Base-by-base conservation (phyloP, 108 stramenopile genomes). In the Craspedostauros australis region DNA sequence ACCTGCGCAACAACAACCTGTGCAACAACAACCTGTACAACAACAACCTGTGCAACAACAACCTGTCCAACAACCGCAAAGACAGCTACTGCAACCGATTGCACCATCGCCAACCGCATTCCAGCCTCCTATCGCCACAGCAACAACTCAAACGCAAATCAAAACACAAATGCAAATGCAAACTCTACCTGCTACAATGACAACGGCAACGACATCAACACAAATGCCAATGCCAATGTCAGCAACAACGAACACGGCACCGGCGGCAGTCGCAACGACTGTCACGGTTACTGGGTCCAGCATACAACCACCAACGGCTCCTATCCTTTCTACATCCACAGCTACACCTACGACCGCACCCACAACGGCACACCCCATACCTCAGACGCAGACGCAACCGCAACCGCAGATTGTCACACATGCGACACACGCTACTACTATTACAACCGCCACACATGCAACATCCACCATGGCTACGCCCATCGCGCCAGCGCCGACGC, bases 391-490 rank as follows among this genome's bases (percentile, higher is more conserved):
- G 39, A 38, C 14, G 53, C 30, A 3, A 54, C 22, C 41, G 9
- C 53, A 23, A 40, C 53, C 12, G 15, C 41, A 6, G 30, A 54
- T n/a, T n/a, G n/a, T n/a, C n/a, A n/a, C n/a, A n/a, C n/a, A n/a
- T n/a, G n/a, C n/a, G n/a, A n/a, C n/a, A n/a, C n/a, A n/a, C n/a
- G n/a, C n/a, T n/a, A n/a, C 42, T 43, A 9, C 15, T 9, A 9
- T 21, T 9, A 43, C 42, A 9, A 43, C 14, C 19, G 42, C 42
- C 22, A 50, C 27, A 50, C 29, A 32, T 31, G 18, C 47, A 16
- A 20, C 50, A 37, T 4, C 50, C 4, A 21, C 7, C 0, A 50
- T n/a, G 36, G 36, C 36, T 37, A 37, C 36, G n/a, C 14, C 18
- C 16, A n/a, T 19, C 11, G 11, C 18, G 6, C 21, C 11, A 42